phyloP scores from a whole-genome alignment of 73 alveolate genomes.

The Halteria grandinella region DNA sequence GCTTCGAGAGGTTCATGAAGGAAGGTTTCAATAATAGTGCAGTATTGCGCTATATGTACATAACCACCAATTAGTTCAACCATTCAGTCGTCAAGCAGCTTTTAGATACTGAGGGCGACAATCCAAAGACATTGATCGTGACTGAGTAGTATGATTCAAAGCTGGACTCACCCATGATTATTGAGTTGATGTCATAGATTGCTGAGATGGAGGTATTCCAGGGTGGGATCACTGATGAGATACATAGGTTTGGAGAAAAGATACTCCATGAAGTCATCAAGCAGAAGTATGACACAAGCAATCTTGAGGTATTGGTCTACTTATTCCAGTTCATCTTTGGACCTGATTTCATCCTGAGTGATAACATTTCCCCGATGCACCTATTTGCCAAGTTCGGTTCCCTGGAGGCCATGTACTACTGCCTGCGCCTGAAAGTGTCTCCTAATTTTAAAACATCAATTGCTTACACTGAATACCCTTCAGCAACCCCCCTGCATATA shows the following conservation, averaged over 20 bases:
- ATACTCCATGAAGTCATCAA: conserved; percentile 1
- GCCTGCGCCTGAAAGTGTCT: conserved; percentile 45
- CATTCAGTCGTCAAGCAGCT: conserved; percentile 11
- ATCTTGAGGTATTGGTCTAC: conserved; percentile 48
- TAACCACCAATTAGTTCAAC: conserved; percentile 5
- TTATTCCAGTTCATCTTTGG: conserved; percentile 52
- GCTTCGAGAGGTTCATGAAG: conserved; percentile 26
- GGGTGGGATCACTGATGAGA: conserved; percentile 1
- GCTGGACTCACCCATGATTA: not conserved
- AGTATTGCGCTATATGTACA: conserved; percentile 35
- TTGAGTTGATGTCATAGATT: conserved; percentile 24
- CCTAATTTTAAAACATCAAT: conserved; percentile 59
- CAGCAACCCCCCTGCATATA: conserved; percentile 65
- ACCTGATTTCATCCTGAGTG: conserved; percentile 52
- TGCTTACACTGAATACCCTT: conserved; percentile 56
- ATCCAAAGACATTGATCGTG: conserved; percentile 33
- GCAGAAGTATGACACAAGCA: conserved; percentile 6
- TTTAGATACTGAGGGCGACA: conserved; percentile 5
- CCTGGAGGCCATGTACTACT: conserved; percentile 43
- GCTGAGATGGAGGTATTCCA: conserved; percentile 29
- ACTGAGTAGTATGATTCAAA: conserved; percentile 21
- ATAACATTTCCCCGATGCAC: conserved; percentile 56
- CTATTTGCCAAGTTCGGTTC: conserved; percentile 48
- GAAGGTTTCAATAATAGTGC: conserved; percentile 33
- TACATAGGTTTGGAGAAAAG: conserved; percentile 35